Base-by-base conservation (phyloP, 257 asterid species). In the Striga asiatica region DNA sequence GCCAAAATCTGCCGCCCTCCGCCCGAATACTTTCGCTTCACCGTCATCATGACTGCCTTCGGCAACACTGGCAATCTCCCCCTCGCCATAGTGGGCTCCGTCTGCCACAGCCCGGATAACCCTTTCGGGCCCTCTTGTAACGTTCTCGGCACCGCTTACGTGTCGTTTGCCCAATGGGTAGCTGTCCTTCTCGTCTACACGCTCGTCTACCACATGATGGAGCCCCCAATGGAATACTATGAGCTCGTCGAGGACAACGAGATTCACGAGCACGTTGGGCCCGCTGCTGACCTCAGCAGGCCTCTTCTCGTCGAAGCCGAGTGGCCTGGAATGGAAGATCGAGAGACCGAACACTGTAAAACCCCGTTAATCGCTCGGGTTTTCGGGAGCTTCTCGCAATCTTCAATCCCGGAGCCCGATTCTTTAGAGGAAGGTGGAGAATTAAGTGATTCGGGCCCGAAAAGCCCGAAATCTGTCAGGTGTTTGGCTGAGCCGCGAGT, bases 141-240 rank as follows among this genome's bases (percentile, higher is more conserved):
- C 5, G 57, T 43, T 1, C 78, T 66, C 23, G 98, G 98, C 16
- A 77, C 80, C 9, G 88, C 98, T 56, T 91, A 91, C 65, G 97
- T 84, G 5, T 91, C 98, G 0, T 84, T 84, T 56, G 85, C 95
- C 1, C 98, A 91, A 29, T 91, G 98, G 95, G 87, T 91, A 0
- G 85, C 98, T 0, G 96, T 74, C 54, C 85, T 91, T 61, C 94
- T 91, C 10, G 93, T 91, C 43, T 91, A 76, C 38, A 88, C 98
- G 14, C 93, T 91, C 35, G 98, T 87, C 51, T 91, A 91, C 76
- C 98, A 87, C 71, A 91, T 91, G 97, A 91, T 91, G 98, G 98
- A 91, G 71, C 98, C 98, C 14, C 98, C 98, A 0, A 16, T 87
- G 61, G 95, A 78, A 59, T 56, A 76, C 32, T 78, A 72, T 1